Base-by-base conservation (phyloP, 371 early-diverging fungal genomes). In the Mucor sp. region DNA sequence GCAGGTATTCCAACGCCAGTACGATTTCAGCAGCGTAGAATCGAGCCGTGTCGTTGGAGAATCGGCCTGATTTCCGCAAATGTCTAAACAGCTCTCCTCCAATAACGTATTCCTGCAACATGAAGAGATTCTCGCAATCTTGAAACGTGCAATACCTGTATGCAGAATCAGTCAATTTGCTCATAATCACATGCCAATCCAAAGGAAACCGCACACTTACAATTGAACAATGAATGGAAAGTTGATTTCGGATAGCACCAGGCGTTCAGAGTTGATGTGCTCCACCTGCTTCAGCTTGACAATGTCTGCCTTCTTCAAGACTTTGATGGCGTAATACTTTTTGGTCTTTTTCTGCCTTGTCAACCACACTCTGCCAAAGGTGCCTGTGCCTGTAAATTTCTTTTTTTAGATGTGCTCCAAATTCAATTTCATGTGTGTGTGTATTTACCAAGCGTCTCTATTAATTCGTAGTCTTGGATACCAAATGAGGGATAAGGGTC, bases 71-170 rank as follows among this genome's bases (percentile, higher is more conserved):
- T 60, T 57, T 57, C 25, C 57, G 32, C 30, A 57, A 57, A 57
- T 57, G 57, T 33, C 57, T 57, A 57, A 99, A 99, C 68, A 99
- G 82, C 78, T 98, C 98, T 32, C 97, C 97, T 59, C 98, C 97
- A 48, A 90, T 91, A 30, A 99, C 97, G 76, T 96, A 99, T 82
- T 99, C 99, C 79, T 97, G 86, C 35, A 99, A 86, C 92, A 99
- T 93, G 76, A 93, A 99, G 47, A 99, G 80, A 69, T 94, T 91
- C 60, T 80, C 77, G 25, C 90, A 85, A 78, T 98, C 94, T 78
- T 98, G 97, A 76, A 99, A 97, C n/a, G 96, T 95, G 74, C 88
- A 60, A 66, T 63, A 59, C 59, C 27, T 35, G 27, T 27, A 17
- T 21, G 48, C 48, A 21, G 48, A 48, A 41, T 41, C 5, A 5